These are phyloP conservation scores for Ustilago nuda DNA, from an alignment of 1,284 basidiomycete genomes.

Conservation along the genomic window DNA sequence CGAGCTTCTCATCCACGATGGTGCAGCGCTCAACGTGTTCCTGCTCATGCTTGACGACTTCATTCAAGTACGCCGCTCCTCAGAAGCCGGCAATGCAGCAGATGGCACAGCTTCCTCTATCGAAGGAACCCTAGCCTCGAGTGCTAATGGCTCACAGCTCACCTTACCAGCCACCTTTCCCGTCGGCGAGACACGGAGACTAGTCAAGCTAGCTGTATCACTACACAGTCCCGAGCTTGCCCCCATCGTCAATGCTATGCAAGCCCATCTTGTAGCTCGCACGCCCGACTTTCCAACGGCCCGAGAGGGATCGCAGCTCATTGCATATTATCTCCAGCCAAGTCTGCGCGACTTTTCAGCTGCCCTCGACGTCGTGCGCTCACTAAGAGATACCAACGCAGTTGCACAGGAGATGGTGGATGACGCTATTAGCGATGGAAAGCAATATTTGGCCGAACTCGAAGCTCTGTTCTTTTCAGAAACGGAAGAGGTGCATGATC, in stretches of 20 bases:
- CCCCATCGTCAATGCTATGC: constrained; percentile 34
- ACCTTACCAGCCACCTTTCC: constrained; percentile 31
- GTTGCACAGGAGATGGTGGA: constrained; percentile 32
- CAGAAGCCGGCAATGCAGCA: neutral
- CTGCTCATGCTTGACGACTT: constrained; percentile 42
- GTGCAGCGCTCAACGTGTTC: constrained; percentile 31
- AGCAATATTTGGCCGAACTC: constrained; percentile 17
- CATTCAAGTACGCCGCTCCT: constrained; percentile 19
- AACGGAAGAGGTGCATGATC: neutral
- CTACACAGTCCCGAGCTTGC: constrained; percentile 25
- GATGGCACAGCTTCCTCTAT: neutral
- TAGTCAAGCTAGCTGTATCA: constrained; percentile 25
- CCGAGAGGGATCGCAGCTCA: constrained; percentile 38
- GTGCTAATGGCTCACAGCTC: neutral
- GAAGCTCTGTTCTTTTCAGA: constrained; percentile 3
- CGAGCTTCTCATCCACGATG: constrained; percentile 30
- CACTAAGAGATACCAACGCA: constrained; percentile 39
- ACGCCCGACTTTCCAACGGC: constrained; percentile 40
- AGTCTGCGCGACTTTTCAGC: constrained; percentile 33
- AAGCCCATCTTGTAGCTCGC: constrained; percentile 27
- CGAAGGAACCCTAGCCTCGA: neutral
- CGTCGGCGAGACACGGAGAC: constrained; percentile 32
- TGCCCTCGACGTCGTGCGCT: constrained; percentile 40
- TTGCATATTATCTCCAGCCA: constrained; percentile 40
- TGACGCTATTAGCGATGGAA: constrained; percentile 33